Evolutionary conservation across 2,329 filamentous ascomycete species (phyloP), one percentile per base, ranked within the genome.

Genomic region (Penicillium sclerotigenum): DNA sequence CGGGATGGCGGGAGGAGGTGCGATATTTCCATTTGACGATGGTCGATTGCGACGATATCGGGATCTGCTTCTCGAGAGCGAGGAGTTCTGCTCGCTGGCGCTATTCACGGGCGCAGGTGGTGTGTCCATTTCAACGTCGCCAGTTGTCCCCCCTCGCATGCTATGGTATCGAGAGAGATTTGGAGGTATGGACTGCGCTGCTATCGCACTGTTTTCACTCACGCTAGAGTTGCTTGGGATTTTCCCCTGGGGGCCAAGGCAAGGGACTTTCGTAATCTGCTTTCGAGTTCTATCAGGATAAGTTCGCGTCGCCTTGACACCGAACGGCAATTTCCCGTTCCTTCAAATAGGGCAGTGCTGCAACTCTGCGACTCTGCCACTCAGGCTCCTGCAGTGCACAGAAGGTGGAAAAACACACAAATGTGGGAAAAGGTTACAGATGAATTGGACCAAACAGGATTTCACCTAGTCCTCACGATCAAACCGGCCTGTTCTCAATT

Each of bases 1-100:
- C 18, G 59, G 36, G 14, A 59, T 45, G 7, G 62, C 53, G 8
- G 63, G 59, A 36, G 59, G 53, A 13, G 64, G 54, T 4, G 26
- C 33, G 22, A 24, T 14, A 33, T 43, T 53, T 20, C 18, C 47
- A 36, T 52, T 55, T 8, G 56, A 42, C n/a, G n/a, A 24, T 20
- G 61, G 62, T 50, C 66, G 64, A 57, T 66, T 62, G 52, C 71
- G 71, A 41, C 69, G 66, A 49, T 73, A 71, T 38, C 70, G 69
- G 57, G 70, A 72, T 65, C 72, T 72, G 52, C 69, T 72, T 45
- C 67, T 67, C 24, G 66, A 63, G 36, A 72, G 64, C 20, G 65
- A 65, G n/a, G 65, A 62, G 13, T 65, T 65, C 37, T 49, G 43
- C 20, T 65, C 56, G 16, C 40, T 22, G 16, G 20, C 24, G 2